Percentiles rank a stretch among this genome's conserved stretches.
phyloP scores from a whole-genome alignment of 176 grass and related monocot species.

The Zizania latifolia region DNA sequence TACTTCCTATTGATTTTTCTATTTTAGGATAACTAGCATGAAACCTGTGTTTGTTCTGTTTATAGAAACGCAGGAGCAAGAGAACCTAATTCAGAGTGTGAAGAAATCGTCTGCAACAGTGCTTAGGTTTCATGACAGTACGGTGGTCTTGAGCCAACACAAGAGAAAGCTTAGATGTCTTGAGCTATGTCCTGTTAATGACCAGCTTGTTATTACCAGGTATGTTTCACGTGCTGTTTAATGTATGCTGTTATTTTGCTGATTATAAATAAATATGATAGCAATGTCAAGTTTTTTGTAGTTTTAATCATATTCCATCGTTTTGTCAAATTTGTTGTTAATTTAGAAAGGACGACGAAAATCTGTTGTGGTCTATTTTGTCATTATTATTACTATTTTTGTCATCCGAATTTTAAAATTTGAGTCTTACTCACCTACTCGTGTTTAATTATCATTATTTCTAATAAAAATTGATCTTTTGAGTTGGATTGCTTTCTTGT shows the following conservation, averaged over 20 bases:
- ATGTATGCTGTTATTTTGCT: not conserved
- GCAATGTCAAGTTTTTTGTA: not conserved
- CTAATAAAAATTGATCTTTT: not conserved
- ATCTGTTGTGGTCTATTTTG: not conserved
- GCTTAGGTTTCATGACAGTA: conserved; percentile 56
- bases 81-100: conserved; percentile 66
- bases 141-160: conserved; percentile 59
- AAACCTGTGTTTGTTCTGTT: not conserved
- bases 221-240: conserved; percentile 16
- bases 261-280: not conserved
- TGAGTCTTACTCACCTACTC: not conserved
- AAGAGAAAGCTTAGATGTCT: conserved; percentile 91
- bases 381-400: too few relatives aligned
- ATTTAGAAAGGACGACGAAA: not conserved
- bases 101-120: conserved; percentile 42
- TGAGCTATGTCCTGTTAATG: conserved; percentile 73
- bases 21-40: not conserved
- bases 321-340: not conserved
- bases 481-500: not conserved
- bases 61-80: conserved; percentile 60
- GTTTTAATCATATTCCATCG: not conserved
- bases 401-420: not conserved
- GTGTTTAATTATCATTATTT: not conserved
- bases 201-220: conserved; percentile 87
- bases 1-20: not conserved